Base-by-base conservation (phyloP, 1,284 basidiomycete species). In the Austropuccinia psidii region DNA sequence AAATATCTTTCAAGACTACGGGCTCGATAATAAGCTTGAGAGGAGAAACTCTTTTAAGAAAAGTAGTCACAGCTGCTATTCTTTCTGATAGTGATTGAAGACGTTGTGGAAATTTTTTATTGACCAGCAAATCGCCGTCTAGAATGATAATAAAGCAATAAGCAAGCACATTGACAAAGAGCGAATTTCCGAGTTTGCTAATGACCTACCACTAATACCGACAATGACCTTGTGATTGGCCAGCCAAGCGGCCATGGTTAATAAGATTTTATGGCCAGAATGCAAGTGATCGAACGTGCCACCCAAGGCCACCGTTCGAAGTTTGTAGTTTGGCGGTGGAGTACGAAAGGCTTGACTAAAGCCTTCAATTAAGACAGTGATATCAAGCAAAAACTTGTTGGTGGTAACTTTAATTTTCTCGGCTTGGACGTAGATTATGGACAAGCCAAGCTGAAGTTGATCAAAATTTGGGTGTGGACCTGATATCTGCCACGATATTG, bases 261-360 rank as follows among this genome's bases (percentile, higher is more conserved):
- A 85, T 43, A 99, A 85, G 75, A 98, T 94, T 83, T 98, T 98
- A 84, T 99, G 95, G 0, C 95, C 95, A 1, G 93, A 88, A 80
- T 99, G 95, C 19, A 99, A 85, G 80, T 98, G 96, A 81, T 99
- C 95, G 80, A 98, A 98, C 0, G 95, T 98, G 11, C 89, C 89
- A 31, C 89, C 89, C 9, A 88, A 76, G 79, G 84, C 84, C 8
- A 65, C 33, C 13, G 29, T 57, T 13, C 15, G 15, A 31, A 54
- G 45, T 27, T 1, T 24, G 0, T 41, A n/a, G 17, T 39, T 39
- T 7, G 2, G 27, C 19, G 60, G 50, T 4, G 50, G 19, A 33
- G 49, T 15, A 4, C 64, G 64, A 24, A 52, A 11, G 33, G 27
- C 19, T 13, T 39, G 31, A 35, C 47, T 52, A 39, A 66, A 66